Evolutionary conservation across 352 stramenopile species (phyloP).

Genomic region (Globisporangium emineosum): DNA sequence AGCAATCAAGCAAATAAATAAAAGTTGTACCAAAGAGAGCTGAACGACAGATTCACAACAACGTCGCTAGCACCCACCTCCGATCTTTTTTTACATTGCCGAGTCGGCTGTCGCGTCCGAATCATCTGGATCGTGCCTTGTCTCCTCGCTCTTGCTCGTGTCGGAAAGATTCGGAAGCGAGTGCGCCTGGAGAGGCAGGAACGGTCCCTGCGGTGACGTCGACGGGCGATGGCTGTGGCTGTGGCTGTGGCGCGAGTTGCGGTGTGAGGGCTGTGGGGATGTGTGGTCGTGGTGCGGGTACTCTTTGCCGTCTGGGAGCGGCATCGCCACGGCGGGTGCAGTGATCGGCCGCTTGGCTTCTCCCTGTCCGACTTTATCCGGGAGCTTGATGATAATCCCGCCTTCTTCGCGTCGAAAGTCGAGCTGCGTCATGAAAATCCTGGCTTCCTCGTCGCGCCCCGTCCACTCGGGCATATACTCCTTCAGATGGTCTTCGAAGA

Average conservation of each 20-base stretch:
- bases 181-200: background rate
- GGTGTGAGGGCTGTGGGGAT: slow-evolving; percentile 1
- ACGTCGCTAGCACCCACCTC: background rate
- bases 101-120: background rate
- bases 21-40: background rate
- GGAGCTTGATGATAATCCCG: slow-evolving; percentile 67
- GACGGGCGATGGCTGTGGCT: slow-evolving; percentile 10
- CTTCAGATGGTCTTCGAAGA: slow-evolving; percentile 57
- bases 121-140: background rate
- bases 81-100: background rate
- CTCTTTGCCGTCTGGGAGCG: slow-evolving; percentile 5
- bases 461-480: slow-evolving; percentile 44
- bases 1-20: background rate
- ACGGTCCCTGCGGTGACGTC: background rate
- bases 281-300: slow-evolving; percentile 9
- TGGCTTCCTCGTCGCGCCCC: slow-evolving; percentile 34
- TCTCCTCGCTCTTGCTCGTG: background rate
- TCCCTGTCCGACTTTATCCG: slow-evolving; percentile 27
- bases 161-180: slow-evolving; percentile 7
- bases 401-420: slow-evolving; percentile 61
- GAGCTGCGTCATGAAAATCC: slow-evolving; percentile 46
- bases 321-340: background rate
- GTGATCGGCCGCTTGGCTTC: background rate
- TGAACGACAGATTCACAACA: background rate
- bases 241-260: slow-evolving; percentile 14